Conservation (phyloP, 345 rosid species). For the Eucalyptus curtisii region DNA sequence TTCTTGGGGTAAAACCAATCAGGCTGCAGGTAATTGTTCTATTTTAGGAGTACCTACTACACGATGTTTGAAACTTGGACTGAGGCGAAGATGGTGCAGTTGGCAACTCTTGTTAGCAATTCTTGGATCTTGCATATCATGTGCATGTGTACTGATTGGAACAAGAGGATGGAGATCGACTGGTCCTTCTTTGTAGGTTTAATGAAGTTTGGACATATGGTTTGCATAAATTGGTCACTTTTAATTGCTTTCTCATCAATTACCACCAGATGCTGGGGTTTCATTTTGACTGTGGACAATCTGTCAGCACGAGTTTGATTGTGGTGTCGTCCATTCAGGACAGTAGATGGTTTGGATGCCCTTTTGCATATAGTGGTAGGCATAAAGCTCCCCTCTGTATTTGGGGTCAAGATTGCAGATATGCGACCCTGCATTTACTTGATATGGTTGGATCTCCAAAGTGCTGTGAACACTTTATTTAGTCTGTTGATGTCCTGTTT, state of each 20-base stretch:
- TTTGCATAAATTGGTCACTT: neutral
- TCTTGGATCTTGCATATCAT: neutral
- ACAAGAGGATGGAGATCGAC: neutral
- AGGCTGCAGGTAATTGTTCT: conserved; percentile 73
- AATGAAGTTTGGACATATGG: neutral
- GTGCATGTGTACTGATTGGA: neutral
- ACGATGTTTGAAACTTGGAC: neutral
- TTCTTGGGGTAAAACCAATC: conserved; percentile 96
- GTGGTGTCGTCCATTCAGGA: neutral
- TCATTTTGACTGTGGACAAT: neutral
- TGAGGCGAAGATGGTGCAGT: neutral
- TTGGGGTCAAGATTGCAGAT: neutral
- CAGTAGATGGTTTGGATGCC: neutral
- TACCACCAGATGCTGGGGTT: neutral
- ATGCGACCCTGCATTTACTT: neutral
- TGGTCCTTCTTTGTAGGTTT: neutral
- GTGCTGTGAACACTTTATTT: neutral
- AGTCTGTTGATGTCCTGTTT: neutral
- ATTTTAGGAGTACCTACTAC: neutral
- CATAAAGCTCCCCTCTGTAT: neutral
- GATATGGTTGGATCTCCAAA: neutral
- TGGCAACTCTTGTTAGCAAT: neutral
- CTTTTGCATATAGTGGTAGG: neutral
- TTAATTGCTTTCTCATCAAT: neutral
- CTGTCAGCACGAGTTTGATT: neutral